These are phyloP conservation scores for Suillus fuscotomentosus DNA, from an alignment of 768 basidiomycete species.

Conservation along the genomic window DNA sequence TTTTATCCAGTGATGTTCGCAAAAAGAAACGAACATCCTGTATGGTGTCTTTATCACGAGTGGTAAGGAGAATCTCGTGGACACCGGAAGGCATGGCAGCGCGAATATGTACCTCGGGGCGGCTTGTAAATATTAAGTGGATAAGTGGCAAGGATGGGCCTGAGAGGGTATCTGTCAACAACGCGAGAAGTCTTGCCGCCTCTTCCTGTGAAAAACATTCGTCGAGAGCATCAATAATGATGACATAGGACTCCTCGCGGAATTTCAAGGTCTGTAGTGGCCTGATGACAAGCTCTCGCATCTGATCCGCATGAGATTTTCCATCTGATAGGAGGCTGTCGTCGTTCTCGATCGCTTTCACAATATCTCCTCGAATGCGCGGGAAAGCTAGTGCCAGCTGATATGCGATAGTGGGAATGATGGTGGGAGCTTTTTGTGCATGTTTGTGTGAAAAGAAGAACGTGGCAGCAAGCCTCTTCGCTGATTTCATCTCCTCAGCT, in stretches of 20 bases:
- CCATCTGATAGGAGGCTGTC: constrained; percentile 5
- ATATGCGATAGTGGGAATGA: constrained; percentile 18
- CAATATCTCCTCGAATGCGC: constrained; percentile 7
- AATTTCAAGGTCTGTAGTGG: constrained; percentile 8
- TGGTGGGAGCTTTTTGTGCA: not conserved
- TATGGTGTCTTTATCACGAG: constrained; percentile 12
- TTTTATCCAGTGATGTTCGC: constrained; percentile 11
- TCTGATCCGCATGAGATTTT: constrained; percentile 9
- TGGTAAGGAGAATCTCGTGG: not conserved
- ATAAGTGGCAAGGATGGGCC: not conserved
- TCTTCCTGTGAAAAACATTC: constrained; percentile 15
- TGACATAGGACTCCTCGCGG: not conserved
- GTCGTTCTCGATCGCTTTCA: constrained; percentile 11
- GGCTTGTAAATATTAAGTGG: not conserved
- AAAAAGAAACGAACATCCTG: constrained; percentile 15
- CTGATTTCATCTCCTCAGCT: not conserved
- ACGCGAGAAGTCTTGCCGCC: not conserved
- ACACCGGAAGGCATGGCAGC: constrained; percentile 7
- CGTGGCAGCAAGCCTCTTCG: constrained; percentile 12
- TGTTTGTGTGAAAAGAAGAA: constrained; percentile 19
- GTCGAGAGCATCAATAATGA: constrained; percentile 8
- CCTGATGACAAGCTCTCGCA: constrained; percentile 15
- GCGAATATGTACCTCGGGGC: not conserved
- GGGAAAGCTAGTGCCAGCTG: constrained; percentile 14
- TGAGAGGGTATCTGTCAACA: constrained; percentile 7